Conservation (phyloP, 1,284 basidiomycete species). For the Puccinia hordei region DNA sequence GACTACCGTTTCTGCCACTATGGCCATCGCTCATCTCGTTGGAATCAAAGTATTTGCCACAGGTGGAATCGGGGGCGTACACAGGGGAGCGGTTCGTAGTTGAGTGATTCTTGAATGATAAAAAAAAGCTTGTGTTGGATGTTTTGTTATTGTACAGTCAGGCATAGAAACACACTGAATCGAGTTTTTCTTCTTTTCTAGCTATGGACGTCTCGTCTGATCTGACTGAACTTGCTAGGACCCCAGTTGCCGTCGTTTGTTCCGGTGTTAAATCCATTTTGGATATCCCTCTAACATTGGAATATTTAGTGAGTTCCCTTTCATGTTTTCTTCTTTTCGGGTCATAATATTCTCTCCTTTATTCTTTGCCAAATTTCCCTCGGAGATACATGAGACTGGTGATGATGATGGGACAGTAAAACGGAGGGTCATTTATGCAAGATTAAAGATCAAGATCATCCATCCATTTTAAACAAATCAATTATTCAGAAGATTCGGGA, state of each 20-base stretch:
- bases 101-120: slow-evolving; percentile 49
- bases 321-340: background rate
- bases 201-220: slow-evolving; percentile 96
- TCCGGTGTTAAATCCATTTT: slow-evolving; percentile 94
- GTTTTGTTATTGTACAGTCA: background rate
- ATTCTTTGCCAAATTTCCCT: too few relatives aligned
- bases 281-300: slow-evolving; percentile 87
- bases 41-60: slow-evolving; percentile 59
- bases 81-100: slow-evolving; percentile 87
- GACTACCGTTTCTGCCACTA: slow-evolving; percentile 59
- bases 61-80: slow-evolving; percentile 75
- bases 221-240: slow-evolving; percentile 70
- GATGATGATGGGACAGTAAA: too few relatives aligned
- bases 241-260: slow-evolving; percentile 87
- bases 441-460: too few relatives aligned
- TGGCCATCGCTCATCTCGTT: slow-evolving; percentile 57
- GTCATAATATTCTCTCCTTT: too few relatives aligned
- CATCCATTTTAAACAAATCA: too few relatives aligned
- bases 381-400: too few relatives aligned
- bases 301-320: slow-evolving; percentile 69
- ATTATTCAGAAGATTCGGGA: too few relatives aligned
- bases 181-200: slow-evolving; percentile 57
- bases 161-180: background rate
- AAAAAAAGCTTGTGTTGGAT: slow-evolving; percentile 12
- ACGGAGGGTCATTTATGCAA: too few relatives aligned